Evolutionary conservation across 2,329 filamentous ascomycete species (phyloP).

Genomic region (Annulohypoxylon truncatum): DNA sequence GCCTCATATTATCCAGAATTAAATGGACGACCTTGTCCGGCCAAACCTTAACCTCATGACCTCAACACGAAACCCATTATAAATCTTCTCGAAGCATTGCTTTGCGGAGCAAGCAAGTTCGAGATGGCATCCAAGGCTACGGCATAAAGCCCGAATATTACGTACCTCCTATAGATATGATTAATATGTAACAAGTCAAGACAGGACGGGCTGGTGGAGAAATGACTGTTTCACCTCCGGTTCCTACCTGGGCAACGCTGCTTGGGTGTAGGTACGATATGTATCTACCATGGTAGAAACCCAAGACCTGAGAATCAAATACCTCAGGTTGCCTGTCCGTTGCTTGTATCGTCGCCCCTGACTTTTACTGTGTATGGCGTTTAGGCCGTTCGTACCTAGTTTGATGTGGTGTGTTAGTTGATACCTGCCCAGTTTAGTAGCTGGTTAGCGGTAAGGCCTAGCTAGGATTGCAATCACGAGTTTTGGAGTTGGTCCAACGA

Average conservation of each 20-base stretch:
- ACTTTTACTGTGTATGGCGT: neutral
- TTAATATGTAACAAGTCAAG: slow-evolving; percentile 3
- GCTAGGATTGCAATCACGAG: slow-evolving; percentile 10
- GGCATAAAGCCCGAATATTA: slow-evolving; percentile 3
- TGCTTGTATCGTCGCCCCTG: neutral
- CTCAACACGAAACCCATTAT: neutral
- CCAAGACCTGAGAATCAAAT: neutral
- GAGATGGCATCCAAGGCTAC: neutral
- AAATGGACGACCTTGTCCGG: slow-evolving; percentile 27
- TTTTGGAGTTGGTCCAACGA: neutral
- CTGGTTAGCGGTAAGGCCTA: slow-evolving; percentile 3
- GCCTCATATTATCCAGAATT: slow-evolving; percentile 41
- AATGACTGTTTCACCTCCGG: neutral
- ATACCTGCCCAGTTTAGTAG: slow-evolving; percentile 24
- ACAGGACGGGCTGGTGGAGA: slow-evolving; percentile 6
- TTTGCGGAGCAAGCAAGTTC: slow-evolving; percentile 2
- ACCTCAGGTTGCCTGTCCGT: neutral
- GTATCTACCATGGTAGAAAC: neutral
- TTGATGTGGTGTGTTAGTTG: slow-evolving; percentile 3
- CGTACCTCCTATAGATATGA: slow-evolving; percentile 12
- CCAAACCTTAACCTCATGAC: slow-evolving; percentile 10
- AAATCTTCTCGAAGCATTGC: neutral
- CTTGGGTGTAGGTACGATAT: no score
- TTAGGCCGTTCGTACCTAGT: neutral
- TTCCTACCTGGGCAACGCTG: neutral